Evolutionary conservation across 345 rosid genomes (phyloP).

Genomic region (Populus davidiana): DNA sequence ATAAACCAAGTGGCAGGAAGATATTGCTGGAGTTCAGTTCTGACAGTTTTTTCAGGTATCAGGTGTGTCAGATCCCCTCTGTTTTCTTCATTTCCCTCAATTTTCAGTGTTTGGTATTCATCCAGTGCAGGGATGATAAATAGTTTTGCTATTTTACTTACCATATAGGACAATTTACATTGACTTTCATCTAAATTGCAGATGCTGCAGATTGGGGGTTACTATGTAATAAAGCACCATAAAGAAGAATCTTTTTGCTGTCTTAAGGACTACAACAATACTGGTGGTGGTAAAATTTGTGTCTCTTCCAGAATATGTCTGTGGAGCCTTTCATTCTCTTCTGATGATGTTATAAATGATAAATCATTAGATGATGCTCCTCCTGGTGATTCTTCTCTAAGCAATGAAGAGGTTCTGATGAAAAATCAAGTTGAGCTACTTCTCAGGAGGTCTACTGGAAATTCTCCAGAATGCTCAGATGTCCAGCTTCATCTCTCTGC

Average conservation of each 20-base stretch:
- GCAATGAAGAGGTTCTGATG: slow-evolving; percentile 24
- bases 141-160: neutral
- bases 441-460: slow-evolving; percentile 1
- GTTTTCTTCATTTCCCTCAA: neutral
- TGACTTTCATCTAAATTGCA: slow-evolving; percentile 38
- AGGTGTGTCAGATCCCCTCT: slow-evolving; percentile 32
- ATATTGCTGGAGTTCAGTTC: slow-evolving; percentile 60
- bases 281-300: slow-evolving; percentile 37
- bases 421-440: slow-evolving; percentile 27
- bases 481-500: slow-evolving; percentile 50
- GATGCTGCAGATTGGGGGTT: slow-evolving; percentile 70
- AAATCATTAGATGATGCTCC: slow-evolving; percentile 28
- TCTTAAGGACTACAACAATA: slow-evolving; percentile 28
- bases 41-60: slow-evolving; percentile 40
- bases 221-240: slow-evolving; percentile 56
- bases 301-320: slow-evolving; percentile 38
- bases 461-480: slow-evolving; percentile 42
- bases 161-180: neutral
- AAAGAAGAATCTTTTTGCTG: slow-evolving; percentile 46
- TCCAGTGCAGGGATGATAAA: neutral
- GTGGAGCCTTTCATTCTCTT: slow-evolving; percentile 55
- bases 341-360: slow-evolving; percentile 33
- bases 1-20: slow-evolving; percentile 38
- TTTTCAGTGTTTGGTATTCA: neutral
- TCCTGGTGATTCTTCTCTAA: slow-evolving; percentile 10